These are phyloP conservation scores for Syzygium jambos DNA, from an alignment of 345 rosid genomes.

Conservation along the genomic window DNA sequence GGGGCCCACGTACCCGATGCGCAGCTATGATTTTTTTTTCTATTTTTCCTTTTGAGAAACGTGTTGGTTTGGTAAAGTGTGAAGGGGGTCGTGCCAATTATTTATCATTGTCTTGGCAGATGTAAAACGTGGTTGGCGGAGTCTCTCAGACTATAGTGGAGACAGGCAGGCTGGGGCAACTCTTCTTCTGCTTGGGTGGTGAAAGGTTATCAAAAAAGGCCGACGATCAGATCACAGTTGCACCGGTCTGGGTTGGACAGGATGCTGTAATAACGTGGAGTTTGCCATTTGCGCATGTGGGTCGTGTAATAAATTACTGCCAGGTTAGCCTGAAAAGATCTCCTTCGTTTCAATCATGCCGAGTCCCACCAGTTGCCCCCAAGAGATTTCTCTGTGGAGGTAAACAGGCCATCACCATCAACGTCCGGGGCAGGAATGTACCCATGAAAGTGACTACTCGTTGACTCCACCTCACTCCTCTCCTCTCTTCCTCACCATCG, in stretches of 20 bases:
- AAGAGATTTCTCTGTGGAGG: too few relatives aligned
- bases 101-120: background rate
- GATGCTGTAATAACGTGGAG: background rate
- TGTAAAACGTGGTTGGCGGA: background rate
- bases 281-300: background rate
- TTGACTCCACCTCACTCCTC: background rate
- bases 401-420: background rate
- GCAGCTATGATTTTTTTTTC: background rate
- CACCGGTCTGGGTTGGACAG: background rate
- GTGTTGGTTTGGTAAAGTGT: background rate
- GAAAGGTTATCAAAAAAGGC: background rate
- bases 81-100: background rate
- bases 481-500: background rate
- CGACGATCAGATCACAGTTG: background rate
- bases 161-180: background rate
- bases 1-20: background rate
- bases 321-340: background rate
- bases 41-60: accelerated
- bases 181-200: background rate
- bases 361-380: background rate
- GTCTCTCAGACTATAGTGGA: background rate
- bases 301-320: background rate
- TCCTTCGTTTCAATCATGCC: background rate
- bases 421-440: background rate
- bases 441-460: background rate